Base-by-base conservation (phyloP, 176 grass and related monocot genomes). In the Chloris gayana region DNA sequence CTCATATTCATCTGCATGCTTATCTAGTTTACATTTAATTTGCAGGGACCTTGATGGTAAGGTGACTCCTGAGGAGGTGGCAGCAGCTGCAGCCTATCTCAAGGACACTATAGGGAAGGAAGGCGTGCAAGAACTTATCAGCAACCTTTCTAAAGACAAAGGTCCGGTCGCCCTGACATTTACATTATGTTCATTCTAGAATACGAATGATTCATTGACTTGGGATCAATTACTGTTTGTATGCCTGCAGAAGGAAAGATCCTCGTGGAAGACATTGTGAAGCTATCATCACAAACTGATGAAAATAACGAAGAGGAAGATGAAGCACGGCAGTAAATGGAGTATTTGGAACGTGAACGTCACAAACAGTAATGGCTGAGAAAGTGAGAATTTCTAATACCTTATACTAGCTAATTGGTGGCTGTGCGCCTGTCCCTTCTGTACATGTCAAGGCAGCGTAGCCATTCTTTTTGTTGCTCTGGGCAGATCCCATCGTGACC, bases 261-360 rank as follows among this genome's bases (percentile, higher is more conserved):
- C 79, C 94, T 84, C 51, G 89, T 97, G 14, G 91, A 97, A 86
- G 94, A 97, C 82, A 94, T 91, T 34, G 83, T 97, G 66, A 97
- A 93, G 85, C 53, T 93, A 68, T 88, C 84, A 51, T 84, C 91
- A 69, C 86, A 89, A 87, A 59, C 86, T 63, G 86, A 93, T 27
- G 88, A 91, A 50, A 87, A 82, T 64, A 89, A 84, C 70, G 89
- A 89, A 83, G 85, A 61, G 57, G 57, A 14, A 29, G 58, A 73
- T 17, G 86, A 89, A 70, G 61, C 73, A 85, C 73, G 14, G 1
- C 67, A 59, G 73, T 82, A 89, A 79, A n/a, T 78, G 67, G 31
- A 67, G 8, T 41, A 47, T 77, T 72, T 19, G 65, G 64, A 65
- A 76, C 12, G 6, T 66, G 64, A 65, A 76, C 12, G 6, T 66